Evolutionary conservation across 73 alveolate genomes (phyloP), one percentile per base, ranked within the genome.

Genomic region (Blepharisma japonicum): DNA sequence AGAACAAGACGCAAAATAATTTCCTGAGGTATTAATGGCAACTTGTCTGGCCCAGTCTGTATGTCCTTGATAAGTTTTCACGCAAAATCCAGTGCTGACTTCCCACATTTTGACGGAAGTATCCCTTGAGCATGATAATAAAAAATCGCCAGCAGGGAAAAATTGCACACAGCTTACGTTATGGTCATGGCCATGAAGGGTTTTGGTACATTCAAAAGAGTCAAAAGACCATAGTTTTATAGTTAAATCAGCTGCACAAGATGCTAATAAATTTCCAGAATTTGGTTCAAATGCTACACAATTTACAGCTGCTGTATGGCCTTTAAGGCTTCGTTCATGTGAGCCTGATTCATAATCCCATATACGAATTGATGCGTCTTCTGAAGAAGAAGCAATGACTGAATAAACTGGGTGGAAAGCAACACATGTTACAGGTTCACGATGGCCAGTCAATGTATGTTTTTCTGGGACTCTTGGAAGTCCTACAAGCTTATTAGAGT

Each of bases 101-200:
- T 93, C 98, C 98, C 99, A 95, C 56, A 91, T 54, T 86, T 95
- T 95, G 68, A 93, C 80, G 53, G 96, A 90, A 54, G 86, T 85
- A 86, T 95, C 99, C 81, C 97, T 84, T 6, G 96, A 88, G 77
- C 95, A 87, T 42, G 97, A 84, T 42, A 95, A 81, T 53, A 95
- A 27, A 54, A 67, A 79, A 68, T 92, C 97, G 7, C 97, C 97
- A 81, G 86, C 84, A 14, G 96, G 97, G 7, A 89, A 45, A 72
- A 88, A 95, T 78, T 89, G 78, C 50, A 93, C 91, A 56, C 89
- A 83, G 77, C 94, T 78, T 5, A 95, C 97, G 32, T 91, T 83
- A 91, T 95, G 99, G 47, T 95, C 99, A 80, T 95, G 99, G 21
- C 98, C 99, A 56, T 90, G 74, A 20, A 95, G 91, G 20, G 99